Evolutionary conservation across 129 eudicot species (phyloP).

Genomic region (Helianthus tuberosus): DNA sequence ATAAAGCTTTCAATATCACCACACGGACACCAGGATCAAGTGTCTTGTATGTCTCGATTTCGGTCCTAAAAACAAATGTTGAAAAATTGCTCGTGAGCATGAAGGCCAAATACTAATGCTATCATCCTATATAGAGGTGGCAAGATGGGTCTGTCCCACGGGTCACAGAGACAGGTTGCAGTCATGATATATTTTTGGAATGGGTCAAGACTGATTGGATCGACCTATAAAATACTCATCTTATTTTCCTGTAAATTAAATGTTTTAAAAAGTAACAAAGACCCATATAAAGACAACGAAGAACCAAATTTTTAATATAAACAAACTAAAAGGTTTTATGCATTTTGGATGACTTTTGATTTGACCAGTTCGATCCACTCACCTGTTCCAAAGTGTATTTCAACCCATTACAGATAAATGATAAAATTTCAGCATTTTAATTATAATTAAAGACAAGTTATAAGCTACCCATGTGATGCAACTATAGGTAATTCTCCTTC

Average conservation of each 20-base stretch:
- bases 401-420: background rate
- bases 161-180: too few relatives aligned
- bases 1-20: conserved; percentile 81
- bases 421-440: background rate
- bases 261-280: background rate
- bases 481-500: conserved; percentile 95
- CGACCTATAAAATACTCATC: background rate
- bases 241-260: background rate
- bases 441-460: background rate
- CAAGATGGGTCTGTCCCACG: background rate
- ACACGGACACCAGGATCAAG: conserved; percentile 92
- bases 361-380: background rate
- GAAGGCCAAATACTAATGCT: conserved; percentile 8
- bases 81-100: conserved; percentile 11
- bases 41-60: conserved; percentile 72
- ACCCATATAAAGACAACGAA: background rate
- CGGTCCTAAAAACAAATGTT: conserved; percentile 56
- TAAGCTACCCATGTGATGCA: conserved; percentile 86
- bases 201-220: background rate
- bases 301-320: background rate
- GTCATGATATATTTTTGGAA: too few relatives aligned
- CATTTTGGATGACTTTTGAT: background rate
- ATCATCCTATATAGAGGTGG: conserved; percentile 6
- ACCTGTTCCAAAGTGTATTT: background rate
- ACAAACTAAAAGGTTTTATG: background rate